Conservation (phyloP, 257 asterid species). For the Solanum paucissectum region DNA sequence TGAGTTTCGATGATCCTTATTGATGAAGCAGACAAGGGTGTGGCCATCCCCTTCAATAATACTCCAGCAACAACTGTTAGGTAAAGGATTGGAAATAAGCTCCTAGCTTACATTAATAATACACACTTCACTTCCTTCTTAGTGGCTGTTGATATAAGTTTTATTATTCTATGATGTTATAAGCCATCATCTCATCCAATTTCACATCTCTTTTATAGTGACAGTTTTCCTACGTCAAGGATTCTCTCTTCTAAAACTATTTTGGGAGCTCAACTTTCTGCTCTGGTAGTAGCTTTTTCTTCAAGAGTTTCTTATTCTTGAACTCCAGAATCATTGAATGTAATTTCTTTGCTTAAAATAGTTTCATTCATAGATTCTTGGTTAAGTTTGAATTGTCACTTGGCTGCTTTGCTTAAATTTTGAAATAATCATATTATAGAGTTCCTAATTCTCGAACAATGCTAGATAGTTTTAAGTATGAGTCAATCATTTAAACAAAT, state of each 20-base stretch:
- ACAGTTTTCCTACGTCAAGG: conserved; percentile 50
- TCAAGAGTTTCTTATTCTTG: not conserved
- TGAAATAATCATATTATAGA: too few relatives aligned
- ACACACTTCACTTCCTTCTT: conserved; percentile 35
- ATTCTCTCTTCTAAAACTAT: conserved; percentile 66
- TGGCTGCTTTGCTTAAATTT: too few relatives aligned
- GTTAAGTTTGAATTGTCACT: too few relatives aligned
- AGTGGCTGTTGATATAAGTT: not conserved
- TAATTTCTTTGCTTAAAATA: conserved; percentile 3
- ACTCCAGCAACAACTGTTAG: conserved; percentile 86
- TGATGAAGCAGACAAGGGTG: conserved; percentile 62
- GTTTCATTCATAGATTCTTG: too few relatives aligned
- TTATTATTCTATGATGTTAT: not conserved
- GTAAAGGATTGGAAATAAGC: conserved; percentile 32
- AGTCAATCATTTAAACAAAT: too few relatives aligned
- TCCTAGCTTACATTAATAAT: conserved; percentile 52
- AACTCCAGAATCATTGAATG: conserved; percentile 80
- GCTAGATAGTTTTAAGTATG: too few relatives aligned
- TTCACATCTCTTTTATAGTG: not conserved
- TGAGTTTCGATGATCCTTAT: conserved; percentile 45
- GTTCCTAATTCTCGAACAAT: too few relatives aligned
- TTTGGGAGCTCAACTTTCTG: conserved; percentile 44
- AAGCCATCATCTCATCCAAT: not conserved
- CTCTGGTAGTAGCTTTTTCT: conserved; percentile 20
- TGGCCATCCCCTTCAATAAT: conserved; percentile 74